phyloP scores from a whole-genome alignment of 768 basidiomycete genomes.

The Suillus luteus region DNA sequence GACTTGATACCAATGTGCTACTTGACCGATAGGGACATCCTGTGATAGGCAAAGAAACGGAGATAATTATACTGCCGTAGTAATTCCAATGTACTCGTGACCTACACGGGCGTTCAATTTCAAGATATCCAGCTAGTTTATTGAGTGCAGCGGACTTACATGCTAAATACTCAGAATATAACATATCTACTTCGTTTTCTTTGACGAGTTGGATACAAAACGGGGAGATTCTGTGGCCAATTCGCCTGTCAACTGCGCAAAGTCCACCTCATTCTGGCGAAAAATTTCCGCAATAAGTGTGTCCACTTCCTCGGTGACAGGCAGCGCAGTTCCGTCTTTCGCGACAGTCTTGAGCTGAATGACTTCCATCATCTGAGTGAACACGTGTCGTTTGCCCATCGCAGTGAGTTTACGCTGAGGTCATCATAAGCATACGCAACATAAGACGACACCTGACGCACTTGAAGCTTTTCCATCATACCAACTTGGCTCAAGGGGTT shows the following conservation, averaged over 20 bases:
- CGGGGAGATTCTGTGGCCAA: constrained; percentile 25
- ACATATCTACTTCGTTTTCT: constrained; percentile 20
- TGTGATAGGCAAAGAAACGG: not conserved
- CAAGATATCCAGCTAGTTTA: not conserved
- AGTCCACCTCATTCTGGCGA: constrained; percentile 33
- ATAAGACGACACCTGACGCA: constrained; percentile 9
- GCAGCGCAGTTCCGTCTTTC: constrained; percentile 22
- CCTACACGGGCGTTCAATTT: not conserved
- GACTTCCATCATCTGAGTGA: constrained; percentile 36
- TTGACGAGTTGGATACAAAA: constrained; percentile 24
- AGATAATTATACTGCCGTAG: not conserved
- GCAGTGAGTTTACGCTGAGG: constrained; percentile 28
- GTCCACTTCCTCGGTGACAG: constrained; percentile 34
- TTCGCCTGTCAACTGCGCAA: constrained; percentile 30
- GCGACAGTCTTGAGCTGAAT: constrained; percentile 34
- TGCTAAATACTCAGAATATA: not conserved
- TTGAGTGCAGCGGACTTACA: not conserved
- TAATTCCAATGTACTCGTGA: not conserved
- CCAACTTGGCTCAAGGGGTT: constrained; percentile 23
- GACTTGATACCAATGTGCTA: constrained; percentile 1
- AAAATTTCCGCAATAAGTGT: constrained; percentile 35
- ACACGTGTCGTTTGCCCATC: constrained; percentile 35
- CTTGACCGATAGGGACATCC: not conserved
- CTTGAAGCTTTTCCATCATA: constrained; percentile 34
- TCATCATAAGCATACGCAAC: not conserved